Base-by-base conservation (phyloP, 108 stramenopile genomes). In the Fistulifera pelliculosa region DNA sequence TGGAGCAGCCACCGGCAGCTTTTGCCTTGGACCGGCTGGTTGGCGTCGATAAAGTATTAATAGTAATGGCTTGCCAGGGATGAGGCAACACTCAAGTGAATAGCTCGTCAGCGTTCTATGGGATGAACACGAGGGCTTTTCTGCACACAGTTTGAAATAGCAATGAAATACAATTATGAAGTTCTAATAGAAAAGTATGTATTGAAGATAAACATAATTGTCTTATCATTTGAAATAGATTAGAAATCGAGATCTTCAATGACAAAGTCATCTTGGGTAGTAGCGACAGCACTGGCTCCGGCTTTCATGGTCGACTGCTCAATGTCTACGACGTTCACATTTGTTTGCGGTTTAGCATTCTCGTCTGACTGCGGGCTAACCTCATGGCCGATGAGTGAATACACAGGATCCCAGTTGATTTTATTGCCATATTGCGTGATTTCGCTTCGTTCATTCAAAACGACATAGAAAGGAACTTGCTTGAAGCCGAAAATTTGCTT, bases 391-490 rank as follows among this genome's bases (percentile, higher is more conserved):
- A 45, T 21, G 44, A 19, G 16, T 11, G 6, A 45, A 21, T 45
- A 17, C 4, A 45, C 8, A 6, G 31, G 31, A 35, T 35, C 31
- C 31, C 31, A 85, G 64, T 87, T 80, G 35, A 86, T 77, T 11
- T 70, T 38, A 21, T 76, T 78, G 18, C 86, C 85, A 79, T 71
- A 84, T 57, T 84, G 81, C 8, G 70, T 69, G 64, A 87, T 92
- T 2, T 69, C 66, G 8, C 84, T 87, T 0, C 77, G 23, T 24
- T 80, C 79, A 61, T 88, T 71, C 51, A 88, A 54, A 1, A 93
- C 72, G 18, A 93, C 91, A 53, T 86, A 86, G 59, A 88, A 93
- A 1, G 91, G 91, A 22, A 93, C 91, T 19, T 54, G 55, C 44
- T 75, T 71, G 61, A 93, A 93, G 1, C 87, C 87, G 40, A 88